These are phyloP conservation scores for Phytophthora sp. DNA, from an alignment of 352 stramenopile species.

Conservation along the genomic window DNA sequence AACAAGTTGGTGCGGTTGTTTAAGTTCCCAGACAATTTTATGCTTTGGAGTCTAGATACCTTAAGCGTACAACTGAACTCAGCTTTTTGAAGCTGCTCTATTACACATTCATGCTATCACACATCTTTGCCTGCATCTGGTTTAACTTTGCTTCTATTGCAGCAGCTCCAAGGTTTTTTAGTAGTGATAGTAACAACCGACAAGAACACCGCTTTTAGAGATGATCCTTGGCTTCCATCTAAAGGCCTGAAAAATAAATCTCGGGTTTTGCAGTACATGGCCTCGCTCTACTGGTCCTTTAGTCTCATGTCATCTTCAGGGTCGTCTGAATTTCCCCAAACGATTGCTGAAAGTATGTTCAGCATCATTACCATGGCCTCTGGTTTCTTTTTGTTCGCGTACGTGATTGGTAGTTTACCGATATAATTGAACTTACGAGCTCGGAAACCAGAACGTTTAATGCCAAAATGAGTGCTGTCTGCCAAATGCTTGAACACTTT, in stretches of 20 bases:
- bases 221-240: conserved; percentile 38
- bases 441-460: conserved; percentile 65
- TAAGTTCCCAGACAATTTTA: conserved; percentile 58
- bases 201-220: conserved; percentile 25
- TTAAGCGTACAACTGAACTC: conserved; percentile 56
- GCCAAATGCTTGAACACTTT: conserved; percentile 61
- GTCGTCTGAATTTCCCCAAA: conserved; percentile 47
- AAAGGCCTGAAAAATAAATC: conserved; percentile 20
- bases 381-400: conserved; percentile 71
- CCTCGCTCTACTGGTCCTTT: conserved; percentile 67
- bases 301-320: conserved; percentile 60
- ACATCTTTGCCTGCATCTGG: conserved; percentile 60
- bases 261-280: conserved; percentile 47
- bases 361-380: conserved; percentile 59
- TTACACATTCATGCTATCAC: conserved; percentile 61
- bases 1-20: conserved; percentile 59
- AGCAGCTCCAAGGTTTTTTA: not conserved
- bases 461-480: conserved; percentile 47
- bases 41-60: conserved; percentile 55
- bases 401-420: conserved; percentile 70
- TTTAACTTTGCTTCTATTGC: conserved; percentile 45
- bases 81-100: conserved; percentile 68
- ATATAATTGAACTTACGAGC: conserved; percentile 61
- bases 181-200: too few relatives aligned
- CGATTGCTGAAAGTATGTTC: conserved; percentile 45